Percentiles rank a stretch among this genome's conserved stretches.
phyloP scores from a whole-genome alignment of 805 yeast genomes.

The Candida bentonensis region DNA sequence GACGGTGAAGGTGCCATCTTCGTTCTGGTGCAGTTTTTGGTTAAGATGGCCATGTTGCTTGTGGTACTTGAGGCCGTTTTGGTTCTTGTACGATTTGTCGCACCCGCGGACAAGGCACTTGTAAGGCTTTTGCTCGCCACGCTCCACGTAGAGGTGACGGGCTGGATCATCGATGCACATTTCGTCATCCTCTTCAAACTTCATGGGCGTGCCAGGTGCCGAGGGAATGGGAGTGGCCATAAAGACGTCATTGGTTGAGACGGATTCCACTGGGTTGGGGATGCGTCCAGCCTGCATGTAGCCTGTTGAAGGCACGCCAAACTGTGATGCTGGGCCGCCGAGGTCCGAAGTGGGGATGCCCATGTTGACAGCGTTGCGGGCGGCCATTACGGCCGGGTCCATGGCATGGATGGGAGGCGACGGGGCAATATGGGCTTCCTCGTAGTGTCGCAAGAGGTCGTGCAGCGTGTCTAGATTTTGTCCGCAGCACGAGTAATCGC shows the following conservation, averaged over 20 bases:
- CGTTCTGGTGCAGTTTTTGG: constrained; percentile 77
- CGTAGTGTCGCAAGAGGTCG: constrained; percentile 86
- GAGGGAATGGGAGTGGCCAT: constrained; percentile 24
- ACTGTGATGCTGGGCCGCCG: constrained; percentile 1
- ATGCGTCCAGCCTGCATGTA: constrained; percentile 16
- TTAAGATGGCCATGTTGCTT: constrained; percentile 94
- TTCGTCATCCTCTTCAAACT: constrained; percentile 38
- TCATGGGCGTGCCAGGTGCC: constrained; percentile 9
- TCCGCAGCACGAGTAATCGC: constrained; percentile 95
- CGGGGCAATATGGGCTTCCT: constrained; percentile 78
- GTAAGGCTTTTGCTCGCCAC: constrained; percentile 85
- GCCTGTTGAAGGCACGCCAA: constrained; percentile 2
- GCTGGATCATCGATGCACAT: constrained; percentile 96
- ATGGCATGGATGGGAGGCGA: constrained; percentile 29
- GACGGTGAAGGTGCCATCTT: constrained; percentile 85
- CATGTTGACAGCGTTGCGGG: not conserved
- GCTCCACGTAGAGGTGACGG: constrained; percentile 82
- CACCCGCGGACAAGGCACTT: constrained; percentile 98
- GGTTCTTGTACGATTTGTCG: constrained; percentile 93
- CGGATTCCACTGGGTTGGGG: constrained; percentile 60
- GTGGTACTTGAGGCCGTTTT: constrained; percentile 93
- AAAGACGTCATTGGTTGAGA: constrained; percentile 86
- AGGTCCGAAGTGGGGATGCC: not conserved
- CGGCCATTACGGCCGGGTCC: constrained; percentile 15
- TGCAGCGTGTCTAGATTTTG: constrained; percentile 83